Conservation (phyloP, 352 stramenopile genomes). For the Pythium myriotylum region DNA sequence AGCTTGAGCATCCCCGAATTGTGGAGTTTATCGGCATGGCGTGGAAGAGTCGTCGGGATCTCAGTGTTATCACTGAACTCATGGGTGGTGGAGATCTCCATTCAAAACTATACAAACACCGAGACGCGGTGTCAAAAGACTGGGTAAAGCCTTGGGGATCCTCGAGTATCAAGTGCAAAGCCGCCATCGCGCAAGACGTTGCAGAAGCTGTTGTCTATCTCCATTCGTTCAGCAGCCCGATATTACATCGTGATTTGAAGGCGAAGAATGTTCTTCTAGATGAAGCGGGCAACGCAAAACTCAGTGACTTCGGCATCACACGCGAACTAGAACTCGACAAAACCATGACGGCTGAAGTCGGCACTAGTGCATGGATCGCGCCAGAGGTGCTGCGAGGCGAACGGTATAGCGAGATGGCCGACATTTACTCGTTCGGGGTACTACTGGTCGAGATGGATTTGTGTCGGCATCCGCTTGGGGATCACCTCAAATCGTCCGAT, state of each 20-base stretch:
- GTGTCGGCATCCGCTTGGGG: neutral
- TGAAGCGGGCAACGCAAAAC: neutral
- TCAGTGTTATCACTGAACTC: slow-evolving; percentile 32
- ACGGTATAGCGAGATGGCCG: slow-evolving; percentile 31
- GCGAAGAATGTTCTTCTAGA: slow-evolving; percentile 2
- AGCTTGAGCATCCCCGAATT: slow-evolving; percentile 32
- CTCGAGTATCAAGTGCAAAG: slow-evolving; percentile 1
- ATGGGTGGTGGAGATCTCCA: slow-evolving; percentile 26
- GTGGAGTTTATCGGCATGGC: slow-evolving; percentile 30
- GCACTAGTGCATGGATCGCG: slow-evolving; percentile 28
- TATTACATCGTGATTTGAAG: slow-evolving; percentile 25
- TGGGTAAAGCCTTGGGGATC: slow-evolving; percentile 3
- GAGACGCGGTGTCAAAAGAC: neutral
- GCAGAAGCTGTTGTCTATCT: slow-evolving; percentile 24
- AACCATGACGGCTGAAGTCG: slow-evolving; percentile 8
- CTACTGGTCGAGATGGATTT: slow-evolving; percentile 23
- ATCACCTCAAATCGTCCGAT: neutral
- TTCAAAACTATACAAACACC: slow-evolving; percentile 13
- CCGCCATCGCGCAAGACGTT: slow-evolving; percentile 8
- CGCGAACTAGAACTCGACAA: slow-evolving; percentile 12
- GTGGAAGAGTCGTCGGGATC: slow-evolving; percentile 26
- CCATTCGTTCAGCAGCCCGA: slow-evolving; percentile 19
- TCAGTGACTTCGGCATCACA: slow-evolving; percentile 18
- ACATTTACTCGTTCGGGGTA: slow-evolving; percentile 37
- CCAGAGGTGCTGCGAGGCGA: slow-evolving; percentile 31